phyloP scores from a whole-genome alignment of 176 grass and related monocot genomes.

The Neostapfia colusana region DNA sequence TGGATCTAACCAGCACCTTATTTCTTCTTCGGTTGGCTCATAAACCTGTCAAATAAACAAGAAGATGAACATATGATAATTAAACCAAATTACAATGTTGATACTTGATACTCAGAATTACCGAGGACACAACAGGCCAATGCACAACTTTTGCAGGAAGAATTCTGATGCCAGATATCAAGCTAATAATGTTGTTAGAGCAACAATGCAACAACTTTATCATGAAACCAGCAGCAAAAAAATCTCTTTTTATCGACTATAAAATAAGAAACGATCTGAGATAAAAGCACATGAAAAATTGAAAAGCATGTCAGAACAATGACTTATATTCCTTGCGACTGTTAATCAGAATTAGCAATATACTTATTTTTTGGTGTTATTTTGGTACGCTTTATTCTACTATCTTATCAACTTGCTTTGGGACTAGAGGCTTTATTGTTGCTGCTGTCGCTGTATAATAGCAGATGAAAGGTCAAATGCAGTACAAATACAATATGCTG shows the following conservation, averaged over 20 bases:
- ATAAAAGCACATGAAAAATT: not conserved
- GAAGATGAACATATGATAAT: slow-evolving; percentile 9
- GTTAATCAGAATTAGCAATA: not conserved
- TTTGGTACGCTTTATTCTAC: not conserved
- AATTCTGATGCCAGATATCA: slow-evolving; percentile 22
- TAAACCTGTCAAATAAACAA: slow-evolving; percentile 64
- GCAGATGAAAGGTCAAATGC: slow-evolving; percentile 10
- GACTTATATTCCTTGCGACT: not conserved
- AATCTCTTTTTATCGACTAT: slow-evolving; percentile 10
- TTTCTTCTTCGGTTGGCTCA: slow-evolving; percentile 89
- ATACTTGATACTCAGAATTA: not conserved
- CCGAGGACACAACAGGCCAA: not conserved
- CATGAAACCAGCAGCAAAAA: not conserved
- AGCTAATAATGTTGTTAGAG: not conserved
- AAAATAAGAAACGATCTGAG: not conserved
- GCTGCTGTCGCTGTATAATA: not conserved
- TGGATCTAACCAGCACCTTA: slow-evolving; percentile 85
- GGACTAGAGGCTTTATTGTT: not conserved
- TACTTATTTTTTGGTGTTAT: not conserved
- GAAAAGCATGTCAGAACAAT: not conserved
- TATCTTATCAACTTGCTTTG: not conserved
- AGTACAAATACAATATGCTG: not conserved
- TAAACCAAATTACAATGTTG: slow-evolving; percentile 1
- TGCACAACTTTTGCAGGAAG: not conserved
- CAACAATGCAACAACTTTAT: not conserved